Evolutionary conservation across 768 basidiomycete species (phyloP).

Genomic region (Podaxis sp.): DNA sequence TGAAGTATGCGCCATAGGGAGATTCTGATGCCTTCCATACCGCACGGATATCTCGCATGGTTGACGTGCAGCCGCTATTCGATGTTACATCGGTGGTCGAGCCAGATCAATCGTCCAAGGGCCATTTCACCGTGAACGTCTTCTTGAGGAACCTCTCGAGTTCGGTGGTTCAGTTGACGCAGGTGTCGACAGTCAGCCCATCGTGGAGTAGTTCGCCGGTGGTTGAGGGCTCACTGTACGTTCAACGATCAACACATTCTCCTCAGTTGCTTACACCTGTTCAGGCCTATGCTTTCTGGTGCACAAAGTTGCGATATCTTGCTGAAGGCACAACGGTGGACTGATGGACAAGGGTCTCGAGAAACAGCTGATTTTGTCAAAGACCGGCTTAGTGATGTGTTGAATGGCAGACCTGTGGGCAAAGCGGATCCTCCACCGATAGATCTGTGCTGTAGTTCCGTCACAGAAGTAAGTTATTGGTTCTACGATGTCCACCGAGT

Average conservation of each 20-base stretch:
- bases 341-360: slow-evolving; percentile 18
- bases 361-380: slow-evolving; percentile 16
- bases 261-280: slow-evolving; percentile 6
- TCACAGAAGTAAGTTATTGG: slow-evolving; percentile 9
- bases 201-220: slow-evolving; percentile 58
- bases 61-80: slow-evolving; percentile 63
- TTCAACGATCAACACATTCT: slow-evolving; percentile 18
- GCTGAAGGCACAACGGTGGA: slow-evolving; percentile 17
- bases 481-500: background rate
- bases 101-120: slow-evolving; percentile 49
- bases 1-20: slow-evolving; percentile 39
- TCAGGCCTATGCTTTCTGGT: slow-evolving; percentile 15
- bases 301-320: slow-evolving; percentile 15
- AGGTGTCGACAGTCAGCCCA: slow-evolving; percentile 67
- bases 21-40: slow-evolving; percentile 55
- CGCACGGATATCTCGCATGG: slow-evolving; percentile 50
- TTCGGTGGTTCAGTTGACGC: slow-evolving; percentile 47
- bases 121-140: slow-evolving; percentile 53
- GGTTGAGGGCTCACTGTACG: slow-evolving; percentile 44
- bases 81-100: slow-evolving; percentile 48
- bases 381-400: slow-evolving; percentile 12
- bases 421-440: slow-evolving; percentile 16
- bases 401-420: slow-evolving; percentile 10
- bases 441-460: slow-evolving; percentile 19
- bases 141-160: slow-evolving; percentile 54